phyloP scores from a whole-genome alignment of 805 yeast species.

The Lachancea kluyveri region DNA sequence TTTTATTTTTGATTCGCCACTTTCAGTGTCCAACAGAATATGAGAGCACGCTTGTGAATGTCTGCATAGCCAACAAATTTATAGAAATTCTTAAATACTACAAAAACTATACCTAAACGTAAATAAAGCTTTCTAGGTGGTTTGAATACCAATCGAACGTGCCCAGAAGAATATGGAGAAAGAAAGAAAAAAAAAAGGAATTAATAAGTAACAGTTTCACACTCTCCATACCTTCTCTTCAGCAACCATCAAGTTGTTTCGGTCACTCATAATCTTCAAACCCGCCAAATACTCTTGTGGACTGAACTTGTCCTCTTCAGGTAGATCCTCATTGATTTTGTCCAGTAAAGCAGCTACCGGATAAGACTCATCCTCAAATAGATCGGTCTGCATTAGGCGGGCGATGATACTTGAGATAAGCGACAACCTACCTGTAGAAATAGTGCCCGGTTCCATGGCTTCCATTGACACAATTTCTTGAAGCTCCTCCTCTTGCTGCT shows the following conservation, averaged over 20 bases:
- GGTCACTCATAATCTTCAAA: slow-evolving; percentile 35
- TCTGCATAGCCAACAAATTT: no score
- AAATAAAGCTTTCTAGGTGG: no score
- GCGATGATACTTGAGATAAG: slow-evolving; percentile 43
- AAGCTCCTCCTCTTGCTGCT: slow-evolving; percentile 17
- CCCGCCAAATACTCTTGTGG: slow-evolving; percentile 41
- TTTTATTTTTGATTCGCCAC: no score
- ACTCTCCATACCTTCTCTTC: slow-evolving; percentile 46
- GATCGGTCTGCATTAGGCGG: slow-evolving; percentile 37
- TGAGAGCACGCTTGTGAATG: no score
- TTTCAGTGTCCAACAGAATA: no score
- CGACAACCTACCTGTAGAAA: slow-evolving; percentile 47
- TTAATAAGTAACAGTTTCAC: no score
- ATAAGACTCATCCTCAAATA: slow-evolving; percentile 41
- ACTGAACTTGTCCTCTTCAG: slow-evolving; percentile 43
- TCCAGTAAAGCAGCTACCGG: slow-evolving; percentile 33
- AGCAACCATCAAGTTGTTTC: slow-evolving; percentile 42
- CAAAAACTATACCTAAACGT: no score
- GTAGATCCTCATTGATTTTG: slow-evolving; percentile 38
- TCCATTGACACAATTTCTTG: slow-evolving; percentile 16
- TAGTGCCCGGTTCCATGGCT: slow-evolving; percentile 27
- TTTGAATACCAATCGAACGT: no score
- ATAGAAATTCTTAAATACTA: no score
- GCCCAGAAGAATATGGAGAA: no score
- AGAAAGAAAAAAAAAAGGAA: no score